A percentile compares a stretch with the other conserved stretches of the same genome.
These are phyloP conservation scores for carrot (Daucus carota) DNA, from an alignment of 129 eudicot species.

Conservation along the genomic window DNA sequence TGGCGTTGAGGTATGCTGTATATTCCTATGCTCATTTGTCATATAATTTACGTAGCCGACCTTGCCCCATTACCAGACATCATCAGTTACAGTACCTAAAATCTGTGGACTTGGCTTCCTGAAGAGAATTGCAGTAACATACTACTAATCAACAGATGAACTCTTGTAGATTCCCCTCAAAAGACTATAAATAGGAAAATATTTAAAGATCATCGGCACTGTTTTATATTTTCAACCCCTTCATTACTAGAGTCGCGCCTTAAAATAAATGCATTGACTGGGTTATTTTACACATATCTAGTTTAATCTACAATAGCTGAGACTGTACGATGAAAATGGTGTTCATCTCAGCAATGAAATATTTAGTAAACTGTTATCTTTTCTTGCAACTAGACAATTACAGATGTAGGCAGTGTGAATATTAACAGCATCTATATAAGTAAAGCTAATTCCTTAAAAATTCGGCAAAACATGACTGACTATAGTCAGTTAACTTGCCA, in stretches of 20 bases:
- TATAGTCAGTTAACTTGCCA: background rate
- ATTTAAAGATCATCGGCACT: background rate
- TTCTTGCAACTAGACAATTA: background rate
- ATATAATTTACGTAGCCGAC: background rate
- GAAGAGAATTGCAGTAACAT: background rate
- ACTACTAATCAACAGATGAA: background rate
- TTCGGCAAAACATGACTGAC: background rate
- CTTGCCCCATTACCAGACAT: background rate
- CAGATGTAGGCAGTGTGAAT: background rate
- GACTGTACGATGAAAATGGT: background rate
- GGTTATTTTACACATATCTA: background rate
- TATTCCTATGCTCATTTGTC: background rate
- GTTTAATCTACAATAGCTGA: background rate
- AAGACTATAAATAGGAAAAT: background rate
- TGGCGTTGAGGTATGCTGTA: conserved; percentile 17
- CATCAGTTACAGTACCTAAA: background rate
- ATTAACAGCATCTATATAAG: background rate
- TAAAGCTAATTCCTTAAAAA: background rate
- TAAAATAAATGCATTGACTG: background rate
- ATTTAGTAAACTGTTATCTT: background rate
- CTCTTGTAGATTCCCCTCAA: background rate
- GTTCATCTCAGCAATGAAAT: background rate
- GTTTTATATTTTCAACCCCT: background rate
- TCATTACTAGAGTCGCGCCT: background rate
- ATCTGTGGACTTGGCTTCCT: background rate